Base-by-base conservation (phyloP, 2,329 filamentous ascomycete genomes). In the Neoascochyta sp. region DNA sequence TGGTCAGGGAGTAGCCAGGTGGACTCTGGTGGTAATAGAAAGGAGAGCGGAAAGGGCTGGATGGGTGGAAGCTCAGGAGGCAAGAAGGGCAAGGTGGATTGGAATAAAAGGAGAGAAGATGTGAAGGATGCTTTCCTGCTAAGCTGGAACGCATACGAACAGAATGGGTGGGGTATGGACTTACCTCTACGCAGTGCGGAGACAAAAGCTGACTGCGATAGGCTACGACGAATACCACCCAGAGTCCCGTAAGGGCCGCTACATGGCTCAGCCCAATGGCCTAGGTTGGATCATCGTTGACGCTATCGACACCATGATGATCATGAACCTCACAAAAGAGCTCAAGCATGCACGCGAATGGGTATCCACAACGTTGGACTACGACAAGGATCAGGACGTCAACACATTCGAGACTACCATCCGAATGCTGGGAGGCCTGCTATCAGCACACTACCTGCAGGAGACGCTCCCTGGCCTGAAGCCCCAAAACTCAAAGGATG, bases 261-360 rank as follows among this genome's bases (percentile, higher is more conserved):
- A 92, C 51, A 96, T 98, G 90, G 81, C 87, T 5, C 75, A 63
- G 26, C 58, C 83, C 3, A 80, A 86, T 41, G 92, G 90, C 15
- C 74, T 98, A 65, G 92, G 92, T 16, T 98, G 93, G 92, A 96
- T 96, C 54, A 95, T 98, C 41, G 83, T 98, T 34, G 92, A 98
- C 66, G 81, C 90, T 9, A 70, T 98, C 42, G 92, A 98, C 63
- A 98, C 92, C 1, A 77, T 96, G 74, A 98, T 98, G 69, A 72
- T 98, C 39, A 98, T 98, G 92, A 96, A 96, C 62, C 73, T 95
- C 44, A 96, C 90, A 9, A 83, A 80, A 17, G 81, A 89, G 40
- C 74, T 98, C 21, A 75, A 80, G 20, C 81, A 93, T 54, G 90
- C 92, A 16, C 76, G 90, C 33, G 78, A 94, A 56, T 98, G 92